Evolutionary conservation across 2,329 filamentous ascomycete species (phyloP), one percentile per base, ranked within the genome.

Genomic region (Cladosporium sphaerospermum): DNA sequence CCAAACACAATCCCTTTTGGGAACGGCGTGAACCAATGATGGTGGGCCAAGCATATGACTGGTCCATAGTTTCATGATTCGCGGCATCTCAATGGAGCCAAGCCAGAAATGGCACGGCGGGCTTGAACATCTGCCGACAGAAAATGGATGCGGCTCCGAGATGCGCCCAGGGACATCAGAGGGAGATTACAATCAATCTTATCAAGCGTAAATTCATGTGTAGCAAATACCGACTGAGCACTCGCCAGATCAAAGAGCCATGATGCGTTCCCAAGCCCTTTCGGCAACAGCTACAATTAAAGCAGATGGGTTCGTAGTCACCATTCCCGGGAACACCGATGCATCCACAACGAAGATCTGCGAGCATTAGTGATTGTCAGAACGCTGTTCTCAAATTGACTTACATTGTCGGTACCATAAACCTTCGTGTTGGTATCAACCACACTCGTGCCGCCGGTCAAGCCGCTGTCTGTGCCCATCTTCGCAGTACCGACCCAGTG

Each of bases 281-380:
- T 87, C 84, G n/a, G 83, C 79, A 14, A 78, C 81, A 36, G 82
- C 75, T 64, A 86, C 81, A 59, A 86, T 80, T 40, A 81, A 77
- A 1, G 82, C 78, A 44, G 81, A 79, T 1, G 85, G 85, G 69
- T 89, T 89, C 14, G 83, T 81, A 0, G 82, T 83, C 2, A 83
- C 77, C 60, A 86, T 79, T 57, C 85, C 84, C 0, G 85, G 84
- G 71, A 86, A 85, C 61, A 88, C 82, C 55, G 78, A 80, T 0
- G 80, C 84, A 61, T 88, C 84, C 4, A 87, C 81, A 10, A 86
- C 79, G 61, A 83, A 85, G 45, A 86, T 71, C 50, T 53, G 36
- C 16, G 11, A 14, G 10, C 4, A 6, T 10, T n/a, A 11, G 7
- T 41, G n/a, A 11, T 11, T 10, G 10, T 13, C 10, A 16, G 10